Evolutionary conservation across 176 grass and related monocot genomes (phyloP).

Genomic region (Avena insularis): DNA sequence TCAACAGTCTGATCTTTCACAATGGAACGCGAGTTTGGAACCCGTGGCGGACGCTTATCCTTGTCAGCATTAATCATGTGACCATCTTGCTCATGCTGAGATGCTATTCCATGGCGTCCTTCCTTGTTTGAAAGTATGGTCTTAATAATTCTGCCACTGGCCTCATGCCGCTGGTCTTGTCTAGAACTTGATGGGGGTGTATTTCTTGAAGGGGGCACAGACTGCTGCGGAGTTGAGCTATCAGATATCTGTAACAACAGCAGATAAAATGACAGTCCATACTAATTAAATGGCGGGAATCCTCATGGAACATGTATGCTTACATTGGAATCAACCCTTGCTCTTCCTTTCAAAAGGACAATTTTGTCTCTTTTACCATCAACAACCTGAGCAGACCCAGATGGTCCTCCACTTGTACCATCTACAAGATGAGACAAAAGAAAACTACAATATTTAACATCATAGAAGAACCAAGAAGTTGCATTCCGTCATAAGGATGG

Average conservation of each 20-base stretch:
- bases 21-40: conserved; percentile 50
- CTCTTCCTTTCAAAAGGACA: conserved; percentile 83
- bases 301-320: conserved; percentile 9
- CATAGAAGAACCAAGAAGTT: conserved; percentile 11
- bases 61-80: conserved; percentile 59
- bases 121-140: conserved; percentile 86
- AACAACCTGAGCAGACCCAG: conserved; percentile 51
- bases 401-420: conserved; percentile 51
- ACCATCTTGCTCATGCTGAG: conserved; percentile 60
- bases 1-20: conserved; percentile 63
- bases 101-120: conserved; percentile 36
- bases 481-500: background rate
- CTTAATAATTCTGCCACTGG: conserved; percentile 74
- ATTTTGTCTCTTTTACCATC: conserved; percentile 81
- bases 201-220: conserved; percentile 46
- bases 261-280: conserved; percentile 16
- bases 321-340: conserved; percentile 78
- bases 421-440: conserved; percentile 41
- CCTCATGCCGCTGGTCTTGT: conserved; percentile 56
- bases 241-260: conserved; percentile 58
- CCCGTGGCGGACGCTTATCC: conserved; percentile 64
- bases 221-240: conserved; percentile 52
- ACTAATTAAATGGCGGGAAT: conserved; percentile 39
- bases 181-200: conserved; percentile 57
- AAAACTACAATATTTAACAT: conserved; percentile 23